phyloP scores from a whole-genome alignment of 306 rosid species.

The Benincasa hispida region DNA sequence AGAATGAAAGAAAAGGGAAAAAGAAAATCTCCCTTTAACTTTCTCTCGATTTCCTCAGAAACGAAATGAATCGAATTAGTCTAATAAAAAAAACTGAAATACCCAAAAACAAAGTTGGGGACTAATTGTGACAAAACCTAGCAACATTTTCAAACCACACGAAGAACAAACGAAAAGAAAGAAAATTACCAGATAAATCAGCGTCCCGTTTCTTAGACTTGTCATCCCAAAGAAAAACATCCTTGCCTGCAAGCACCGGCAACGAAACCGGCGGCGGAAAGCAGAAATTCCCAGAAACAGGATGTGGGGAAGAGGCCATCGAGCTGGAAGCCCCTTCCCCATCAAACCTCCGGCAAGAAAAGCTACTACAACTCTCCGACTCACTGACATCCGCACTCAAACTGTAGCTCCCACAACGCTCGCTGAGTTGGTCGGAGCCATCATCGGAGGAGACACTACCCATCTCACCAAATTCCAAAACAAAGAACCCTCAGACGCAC shows the following conservation, averaged over 20 bases:
- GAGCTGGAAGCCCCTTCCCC: slow-evolving; percentile 72
- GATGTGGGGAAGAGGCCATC: slow-evolving; percentile 55
- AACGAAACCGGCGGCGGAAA: slow-evolving; percentile 47
- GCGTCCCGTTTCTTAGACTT: slow-evolving; percentile 34
- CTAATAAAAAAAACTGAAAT: background rate
- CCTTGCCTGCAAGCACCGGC: slow-evolving; percentile 63
- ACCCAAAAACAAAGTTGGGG: background rate
- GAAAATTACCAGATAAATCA: slow-evolving; percentile 50
- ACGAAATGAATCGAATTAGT: background rate
- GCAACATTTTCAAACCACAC: background rate
- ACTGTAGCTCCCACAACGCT: slow-evolving; percentile 82
- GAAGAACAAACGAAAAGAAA: background rate
- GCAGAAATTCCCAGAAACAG: slow-evolving; percentile 20
- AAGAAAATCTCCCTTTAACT: background rate
- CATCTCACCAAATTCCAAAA: slow-evolving; percentile 27
- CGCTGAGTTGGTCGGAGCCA: slow-evolving; percentile 61
- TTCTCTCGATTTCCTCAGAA: background rate
- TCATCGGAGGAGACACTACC: slow-evolving; percentile 67
- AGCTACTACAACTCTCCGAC: slow-evolving; percentile 81
- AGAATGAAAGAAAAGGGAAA: background rate
- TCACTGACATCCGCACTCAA: slow-evolving; percentile 87
- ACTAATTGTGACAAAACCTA: background rate
- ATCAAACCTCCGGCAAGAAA: slow-evolving; percentile 57
- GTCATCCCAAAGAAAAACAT: slow-evolving; percentile 58
- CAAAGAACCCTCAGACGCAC: slow-evolving; percentile 22